Evolutionary conservation across 129 eudicot genomes (phyloP).

Genomic region (Arctium minus): DNA sequence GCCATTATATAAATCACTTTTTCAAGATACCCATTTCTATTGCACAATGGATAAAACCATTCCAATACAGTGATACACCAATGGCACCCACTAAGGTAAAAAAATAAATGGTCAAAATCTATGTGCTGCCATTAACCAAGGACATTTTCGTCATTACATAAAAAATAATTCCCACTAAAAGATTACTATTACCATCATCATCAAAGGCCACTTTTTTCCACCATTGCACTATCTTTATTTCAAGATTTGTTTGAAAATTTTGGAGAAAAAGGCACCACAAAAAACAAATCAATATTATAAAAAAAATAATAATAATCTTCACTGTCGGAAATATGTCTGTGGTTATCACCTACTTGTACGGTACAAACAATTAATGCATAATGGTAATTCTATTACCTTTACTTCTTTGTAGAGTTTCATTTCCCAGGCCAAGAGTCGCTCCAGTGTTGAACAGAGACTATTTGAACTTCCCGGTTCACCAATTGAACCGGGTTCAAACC

Average conservation of each 20-base stretch:
- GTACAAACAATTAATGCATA: constrained; percentile 14
- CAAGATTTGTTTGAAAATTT: constrained; percentile 28
- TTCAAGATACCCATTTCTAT: constrained; percentile 14
- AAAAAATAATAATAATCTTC: constrained; percentile 4
- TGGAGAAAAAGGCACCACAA: constrained; percentile 9
- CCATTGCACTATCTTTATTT: constrained; percentile 21
- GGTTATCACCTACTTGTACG: constrained; percentile 3
- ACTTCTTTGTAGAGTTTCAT: constrained; percentile 95
- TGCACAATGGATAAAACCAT: constrained; percentile 30
- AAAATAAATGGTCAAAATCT: constrained; percentile 22
- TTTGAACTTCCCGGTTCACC: constrained; percentile 63
- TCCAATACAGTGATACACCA: constrained; percentile 26
- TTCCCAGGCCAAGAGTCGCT: constrained; percentile 94
- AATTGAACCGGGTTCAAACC: constrained; percentile 68
- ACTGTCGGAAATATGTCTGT: constrained; percentile 3
- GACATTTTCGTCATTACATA: constrained; percentile 32
- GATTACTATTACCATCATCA: constrained; percentile 18
- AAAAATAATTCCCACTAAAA: constrained; percentile 9
- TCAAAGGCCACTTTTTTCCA: constrained; percentile 34
- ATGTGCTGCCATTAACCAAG: constrained; percentile 25
- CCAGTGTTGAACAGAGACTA: constrained; percentile 91
- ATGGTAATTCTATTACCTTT: constrained; percentile 49
- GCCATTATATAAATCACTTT: background rate
- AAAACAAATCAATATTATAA: constrained; percentile 19
- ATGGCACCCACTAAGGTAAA: constrained; percentile 26